Base-by-base conservation (phyloP, 2,329 filamentous ascomycete species). In the Pseudogymnoascus sp. region DNA sequence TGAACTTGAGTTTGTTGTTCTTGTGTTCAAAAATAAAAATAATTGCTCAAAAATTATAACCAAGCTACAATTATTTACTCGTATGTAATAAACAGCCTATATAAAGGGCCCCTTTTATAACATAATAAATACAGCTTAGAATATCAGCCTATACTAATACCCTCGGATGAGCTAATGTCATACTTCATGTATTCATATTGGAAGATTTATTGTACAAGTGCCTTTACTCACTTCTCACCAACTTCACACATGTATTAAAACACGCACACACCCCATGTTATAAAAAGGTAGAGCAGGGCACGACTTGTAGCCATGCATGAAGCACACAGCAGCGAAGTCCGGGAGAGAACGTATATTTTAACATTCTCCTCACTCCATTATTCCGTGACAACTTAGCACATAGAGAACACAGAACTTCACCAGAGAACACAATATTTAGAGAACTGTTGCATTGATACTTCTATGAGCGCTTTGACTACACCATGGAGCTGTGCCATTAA, bases 371-470 rank as follows among this genome's bases (percentile, higher is more conserved):
- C 58, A 3, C 3, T 23, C 5, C 12, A 21, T 6, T 25, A 40
- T 1, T 38, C 33, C 2, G 14, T 38, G 25, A 18, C 45, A 52
- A 18, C 18, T 12, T 18, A 31, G 25, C 25, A 52, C 25, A 52
- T 4, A 9, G 8, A 31, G 25, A 31, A 52, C 25, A 52, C 14
- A n/a, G 1, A 18, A 43, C 3, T 1, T 3, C 12, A 52, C 4
- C 5, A 33, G 25, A 55, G n/a, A n/a, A 18, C 8, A 55, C 8
- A 11, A 55, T 1, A 18, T 55, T 55, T 55, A 55, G 25, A 55
- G 45, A 55, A 55, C 45, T 55, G 45, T 55, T 55, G 45, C 45
- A 55, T 55, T 55, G 45, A 55, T 55, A 55, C 45, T 55, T 55
- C 45, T 55, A 55, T 55, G 45, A 55, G 25, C 45, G 45, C 45